These are phyloP conservation scores for Triticum timopheevii DNA, from an alignment of 176 grass and related monocot species.

Conservation along the genomic window DNA sequence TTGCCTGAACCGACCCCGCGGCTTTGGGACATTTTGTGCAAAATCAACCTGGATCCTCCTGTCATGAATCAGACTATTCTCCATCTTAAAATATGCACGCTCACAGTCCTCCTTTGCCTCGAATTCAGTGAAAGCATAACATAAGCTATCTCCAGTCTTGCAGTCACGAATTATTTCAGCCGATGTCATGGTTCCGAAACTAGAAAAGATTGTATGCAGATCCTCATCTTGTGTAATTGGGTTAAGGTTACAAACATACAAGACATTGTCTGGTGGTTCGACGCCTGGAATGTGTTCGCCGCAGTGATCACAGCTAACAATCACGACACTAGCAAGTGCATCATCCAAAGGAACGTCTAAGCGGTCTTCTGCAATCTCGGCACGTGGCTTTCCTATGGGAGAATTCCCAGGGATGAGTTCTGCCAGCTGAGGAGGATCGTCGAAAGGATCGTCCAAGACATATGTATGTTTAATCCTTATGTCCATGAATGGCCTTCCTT, in stretches of 20 bases:
- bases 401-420: conserved; percentile 76
- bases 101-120: conserved; percentile 73
- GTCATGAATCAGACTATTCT: conserved; percentile 92
- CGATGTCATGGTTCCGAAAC: conserved; percentile 77
- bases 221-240: conserved; percentile 91
- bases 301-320: no score
- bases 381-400: conserved; percentile 62
- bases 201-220: conserved; percentile 87
- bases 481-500: conserved; percentile 81
- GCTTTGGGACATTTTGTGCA: conserved; percentile 75
- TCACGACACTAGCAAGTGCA: no score
- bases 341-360: conserved; percentile 65
- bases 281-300: conserved; percentile 22
- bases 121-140: conserved; percentile 93
- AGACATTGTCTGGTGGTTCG: conserved; percentile 67
- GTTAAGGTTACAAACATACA: conserved; percentile 90
- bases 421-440: conserved; percentile 65
- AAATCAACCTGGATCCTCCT: conserved; percentile 97
- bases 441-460: conserved; percentile 89
- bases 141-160: conserved; percentile 89
- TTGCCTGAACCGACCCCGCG: conserved; percentile 86
- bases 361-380: conserved; percentile 72
- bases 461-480: conserved; percentile 97
- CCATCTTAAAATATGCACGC: conserved; percentile 75
- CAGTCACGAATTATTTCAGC: conserved; percentile 80